Conservation (phyloP, 108 stramenopile genomes). For the Cyclostephanos tholiformis region DNA sequence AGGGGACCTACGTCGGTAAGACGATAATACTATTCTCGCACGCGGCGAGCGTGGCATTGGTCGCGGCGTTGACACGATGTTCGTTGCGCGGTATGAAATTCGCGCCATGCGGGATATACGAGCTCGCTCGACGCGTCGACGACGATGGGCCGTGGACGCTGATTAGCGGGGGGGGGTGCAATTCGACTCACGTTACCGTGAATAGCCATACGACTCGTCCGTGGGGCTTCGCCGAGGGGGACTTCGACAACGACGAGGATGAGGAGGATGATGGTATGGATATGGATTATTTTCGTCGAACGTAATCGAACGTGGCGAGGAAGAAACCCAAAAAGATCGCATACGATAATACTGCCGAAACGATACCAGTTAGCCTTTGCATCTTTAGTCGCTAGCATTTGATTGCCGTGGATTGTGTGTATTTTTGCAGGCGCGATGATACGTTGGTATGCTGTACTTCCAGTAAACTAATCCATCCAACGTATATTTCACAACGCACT, state of each 20-base stretch:
- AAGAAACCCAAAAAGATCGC: slow-evolving; percentile 3
- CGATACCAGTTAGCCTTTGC: background rate
- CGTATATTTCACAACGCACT: too few species aligned
- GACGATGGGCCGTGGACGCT: slow-evolving; percentile 32
- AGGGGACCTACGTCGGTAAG: slow-evolving; percentile 22
- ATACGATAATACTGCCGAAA: too few species aligned
- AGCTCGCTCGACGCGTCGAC: slow-evolving; percentile 6
- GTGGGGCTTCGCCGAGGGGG: slow-evolving; percentile 36
- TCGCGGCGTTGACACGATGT: slow-evolving; percentile 34
- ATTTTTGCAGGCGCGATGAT: too few species aligned
- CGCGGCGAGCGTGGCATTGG: slow-evolving; percentile 41
- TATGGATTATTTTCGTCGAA: slow-evolving; percentile 45
- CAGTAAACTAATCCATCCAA: too few species aligned
- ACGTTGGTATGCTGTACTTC: too few species aligned
- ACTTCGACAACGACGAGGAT: slow-evolving; percentile 27
- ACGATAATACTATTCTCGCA: slow-evolving; percentile 37
- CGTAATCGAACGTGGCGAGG: background rate
- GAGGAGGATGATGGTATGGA: slow-evolving; percentile 24
- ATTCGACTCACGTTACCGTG: slow-evolving; percentile 31
- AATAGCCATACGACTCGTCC: slow-evolving; percentile 40
- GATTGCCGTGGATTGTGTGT: too few species aligned
- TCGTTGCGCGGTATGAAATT: slow-evolving; percentile 37
- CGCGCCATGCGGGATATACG: slow-evolving; percentile 45
- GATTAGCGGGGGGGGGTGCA: slow-evolving; percentile 22
- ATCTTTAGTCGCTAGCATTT: too few species aligned